These are phyloP conservation scores for Penicillium sp. DNA, from an alignment of 2,329 filamentous ascomycete species.

Conservation along the genomic window DNA sequence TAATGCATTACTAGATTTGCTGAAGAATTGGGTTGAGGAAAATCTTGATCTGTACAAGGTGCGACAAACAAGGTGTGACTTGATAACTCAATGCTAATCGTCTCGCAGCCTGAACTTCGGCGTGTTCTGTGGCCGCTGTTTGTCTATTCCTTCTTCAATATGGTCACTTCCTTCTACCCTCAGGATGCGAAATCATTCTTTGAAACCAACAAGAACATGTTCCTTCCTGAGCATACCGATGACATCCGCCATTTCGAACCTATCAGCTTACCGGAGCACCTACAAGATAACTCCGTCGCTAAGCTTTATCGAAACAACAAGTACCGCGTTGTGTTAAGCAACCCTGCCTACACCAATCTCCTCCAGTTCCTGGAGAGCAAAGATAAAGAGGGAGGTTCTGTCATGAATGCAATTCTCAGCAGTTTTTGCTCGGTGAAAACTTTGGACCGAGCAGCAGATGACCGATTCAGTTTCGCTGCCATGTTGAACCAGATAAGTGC, in stretches of 20 bases:
- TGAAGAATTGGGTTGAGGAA: slow-evolving; percentile 83
- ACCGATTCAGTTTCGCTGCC: slow-evolving; percentile 58
- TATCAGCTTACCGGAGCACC: slow-evolving; percentile 73
- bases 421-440: slow-evolving; percentile 58
- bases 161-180: slow-evolving; percentile 68
- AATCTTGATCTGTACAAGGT: slow-evolving; percentile 93
- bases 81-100: slow-evolving; percentile 8
- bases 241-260: slow-evolving; percentile 73
- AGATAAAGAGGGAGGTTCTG: slow-evolving; percentile 71
- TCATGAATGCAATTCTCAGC: slow-evolving; percentile 71
- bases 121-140: slow-evolving; percentile 92
- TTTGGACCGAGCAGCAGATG: slow-evolving; percentile 57
- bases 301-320: slow-evolving; percentile 81
- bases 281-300: slow-evolving; percentile 71
- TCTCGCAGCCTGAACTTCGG: slow-evolving; percentile 70
- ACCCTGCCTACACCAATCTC: slow-evolving; percentile 75
- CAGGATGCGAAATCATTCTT: slow-evolving; percentile 74
- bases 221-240: slow-evolving; percentile 74
- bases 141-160: slow-evolving; percentile 83
- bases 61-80: slow-evolving; percentile 18
- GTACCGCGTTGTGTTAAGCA: slow-evolving; percentile 86
- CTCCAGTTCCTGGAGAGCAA: slow-evolving; percentile 90
- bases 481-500: slow-evolving; percentile 56
- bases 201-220: slow-evolving; percentile 63
- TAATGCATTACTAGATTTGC: slow-evolving; percentile 50